Evolutionary conservation across 2,329 filamentous ascomycete species (phyloP).

Genomic region (Penicillium palitans): DNA sequence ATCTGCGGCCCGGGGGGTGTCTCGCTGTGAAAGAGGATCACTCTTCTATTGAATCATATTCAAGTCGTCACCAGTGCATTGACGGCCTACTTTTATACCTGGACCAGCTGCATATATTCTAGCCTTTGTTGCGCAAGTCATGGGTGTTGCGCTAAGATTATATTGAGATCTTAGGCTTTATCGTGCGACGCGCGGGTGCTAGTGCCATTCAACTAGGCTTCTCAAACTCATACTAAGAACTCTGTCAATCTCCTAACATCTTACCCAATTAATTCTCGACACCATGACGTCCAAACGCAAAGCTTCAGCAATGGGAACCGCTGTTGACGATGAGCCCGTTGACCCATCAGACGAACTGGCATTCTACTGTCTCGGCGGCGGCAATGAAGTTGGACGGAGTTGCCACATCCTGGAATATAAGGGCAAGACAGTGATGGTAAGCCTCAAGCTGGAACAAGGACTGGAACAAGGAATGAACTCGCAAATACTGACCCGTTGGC

Average conservation of each 20-base stretch:
- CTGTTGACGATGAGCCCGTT: constrained; percentile 73
- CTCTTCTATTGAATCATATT: neutral
- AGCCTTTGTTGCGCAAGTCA: constrained; percentile 4
- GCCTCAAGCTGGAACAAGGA: constrained; percentile 27
- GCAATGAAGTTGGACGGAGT: constrained; percentile 94
- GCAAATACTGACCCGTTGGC: constrained; percentile 11
- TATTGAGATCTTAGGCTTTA: constrained; percentile 6
- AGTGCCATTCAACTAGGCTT: constrained; percentile 8
- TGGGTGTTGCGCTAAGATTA: constrained; percentile 7
- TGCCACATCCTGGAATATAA: constrained; percentile 99
- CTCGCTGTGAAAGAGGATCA: neutral
- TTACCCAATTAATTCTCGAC: neutral
- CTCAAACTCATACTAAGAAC: neutral
- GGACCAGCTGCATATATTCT: neutral
- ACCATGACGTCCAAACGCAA: constrained; percentile 93
- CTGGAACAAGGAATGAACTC: neutral
- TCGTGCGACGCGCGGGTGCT: constrained; percentile 4
- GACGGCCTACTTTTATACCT: neutral
- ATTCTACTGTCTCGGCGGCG: constrained; percentile 90
- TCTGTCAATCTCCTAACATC: neutral
- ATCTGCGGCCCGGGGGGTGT: neutral
- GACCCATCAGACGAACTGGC: constrained; percentile 92
- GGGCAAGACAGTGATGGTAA: constrained; percentile 97
- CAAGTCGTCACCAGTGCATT: neutral
- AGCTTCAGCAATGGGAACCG: constrained; percentile 69